Evolutionary conservation across 1,139 yeast species (phyloP).

Genomic region (Nakaseomyces sp.): DNA sequence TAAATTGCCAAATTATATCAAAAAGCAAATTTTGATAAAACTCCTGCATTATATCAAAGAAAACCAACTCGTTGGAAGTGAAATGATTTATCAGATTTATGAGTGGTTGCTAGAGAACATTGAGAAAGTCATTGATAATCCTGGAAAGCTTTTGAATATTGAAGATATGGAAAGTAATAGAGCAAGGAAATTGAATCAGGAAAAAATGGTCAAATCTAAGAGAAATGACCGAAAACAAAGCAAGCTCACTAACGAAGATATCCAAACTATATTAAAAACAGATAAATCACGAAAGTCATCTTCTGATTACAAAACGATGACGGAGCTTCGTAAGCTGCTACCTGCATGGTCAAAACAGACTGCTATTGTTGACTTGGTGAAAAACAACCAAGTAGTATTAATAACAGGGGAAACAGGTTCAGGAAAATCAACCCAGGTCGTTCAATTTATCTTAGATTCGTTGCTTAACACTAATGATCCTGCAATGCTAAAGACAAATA

Average conservation of each 20-base stretch:
- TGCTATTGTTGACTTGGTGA: slow-evolving; percentile 48
- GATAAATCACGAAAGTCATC: slow-evolving; percentile 23
- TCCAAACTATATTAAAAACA: slow-evolving; percentile 27
- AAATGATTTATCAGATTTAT: slow-evolving; percentile 52
- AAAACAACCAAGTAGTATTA: slow-evolving; percentile 54
- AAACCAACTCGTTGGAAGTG: slow-evolving; percentile 51
- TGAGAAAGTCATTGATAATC: slow-evolving; percentile 50
- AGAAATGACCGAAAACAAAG: neutral
- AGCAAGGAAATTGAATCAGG: slow-evolving; percentile 2
- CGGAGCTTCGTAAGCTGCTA: slow-evolving; percentile 41
- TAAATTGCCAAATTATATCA: slow-evolving; percentile 65
- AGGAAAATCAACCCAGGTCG: slow-evolving; percentile 89
- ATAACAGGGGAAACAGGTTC: slow-evolving; percentile 97
- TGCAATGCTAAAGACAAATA: slow-evolving; percentile 39
- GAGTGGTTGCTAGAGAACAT: slow-evolving; percentile 72
- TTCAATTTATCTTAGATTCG: slow-evolving; percentile 76
- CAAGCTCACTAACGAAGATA: slow-evolving; percentile 18
- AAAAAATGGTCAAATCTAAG: slow-evolving; percentile 6
- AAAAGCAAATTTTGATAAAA: slow-evolving; percentile 50
- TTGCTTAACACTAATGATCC: slow-evolving; percentile 24
- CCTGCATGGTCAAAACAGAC: slow-evolving; percentile 79
- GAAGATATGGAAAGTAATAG: slow-evolving; percentile 12
- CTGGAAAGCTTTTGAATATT: slow-evolving; percentile 52
- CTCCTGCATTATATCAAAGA: slow-evolving; percentile 37
- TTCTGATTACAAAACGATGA: slow-evolving; percentile 32